Conservation (phyloP, 2,329 filamentous ascomycete species). For the Stagonosporopsis rhizophila region DNA sequence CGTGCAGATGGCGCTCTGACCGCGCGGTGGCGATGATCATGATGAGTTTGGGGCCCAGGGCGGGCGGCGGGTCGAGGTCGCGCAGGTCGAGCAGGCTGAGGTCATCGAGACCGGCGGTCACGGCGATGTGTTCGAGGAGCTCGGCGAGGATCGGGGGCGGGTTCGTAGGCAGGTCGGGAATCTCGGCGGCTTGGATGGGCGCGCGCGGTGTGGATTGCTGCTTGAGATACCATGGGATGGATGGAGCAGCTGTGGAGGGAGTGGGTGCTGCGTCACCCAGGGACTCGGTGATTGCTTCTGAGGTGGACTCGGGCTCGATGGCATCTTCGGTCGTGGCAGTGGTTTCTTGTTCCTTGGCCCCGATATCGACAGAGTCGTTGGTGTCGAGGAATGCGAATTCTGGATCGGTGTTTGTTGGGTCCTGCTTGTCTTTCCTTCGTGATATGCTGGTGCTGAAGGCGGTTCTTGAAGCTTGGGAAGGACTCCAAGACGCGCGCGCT, state of each 20-base stretch:
- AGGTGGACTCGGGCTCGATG: not conserved
- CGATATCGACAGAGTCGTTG: constrained; percentile 1
- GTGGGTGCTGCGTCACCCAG: constrained; percentile 7
- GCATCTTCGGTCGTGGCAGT: not conserved
- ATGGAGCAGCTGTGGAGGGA: constrained; percentile 16
- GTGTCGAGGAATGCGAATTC: constrained; percentile 23
- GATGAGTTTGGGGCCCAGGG: constrained; percentile 84
- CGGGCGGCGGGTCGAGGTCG: constrained; percentile 81
- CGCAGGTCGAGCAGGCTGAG: constrained; percentile 84
- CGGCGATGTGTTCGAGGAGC: constrained; percentile 78
- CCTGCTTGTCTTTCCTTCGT: constrained; percentile 24
- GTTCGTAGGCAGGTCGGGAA: constrained; percentile 70
- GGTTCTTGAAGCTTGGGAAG: constrained; percentile 17
- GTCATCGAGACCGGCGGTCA: constrained; percentile 86
- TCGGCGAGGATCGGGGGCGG: constrained; percentile 75
- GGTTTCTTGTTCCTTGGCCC: not conserved
- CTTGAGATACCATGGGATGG: constrained; percentile 80
- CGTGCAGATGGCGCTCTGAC: constrained; percentile 90
- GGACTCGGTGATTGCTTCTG: constrained; percentile 7
- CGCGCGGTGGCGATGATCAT: constrained; percentile 94
- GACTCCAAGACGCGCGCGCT: constrained; percentile 13
- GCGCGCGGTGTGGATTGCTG: constrained; percentile 55
- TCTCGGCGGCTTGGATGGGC: constrained; percentile 58
- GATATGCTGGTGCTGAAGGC: constrained; percentile 31
- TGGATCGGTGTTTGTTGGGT: constrained; percentile 16